These are phyloP conservation scores for Haplosporangium gracile DNA, from an alignment of 192 early-diverging fungal species.

Conservation along the genomic window DNA sequence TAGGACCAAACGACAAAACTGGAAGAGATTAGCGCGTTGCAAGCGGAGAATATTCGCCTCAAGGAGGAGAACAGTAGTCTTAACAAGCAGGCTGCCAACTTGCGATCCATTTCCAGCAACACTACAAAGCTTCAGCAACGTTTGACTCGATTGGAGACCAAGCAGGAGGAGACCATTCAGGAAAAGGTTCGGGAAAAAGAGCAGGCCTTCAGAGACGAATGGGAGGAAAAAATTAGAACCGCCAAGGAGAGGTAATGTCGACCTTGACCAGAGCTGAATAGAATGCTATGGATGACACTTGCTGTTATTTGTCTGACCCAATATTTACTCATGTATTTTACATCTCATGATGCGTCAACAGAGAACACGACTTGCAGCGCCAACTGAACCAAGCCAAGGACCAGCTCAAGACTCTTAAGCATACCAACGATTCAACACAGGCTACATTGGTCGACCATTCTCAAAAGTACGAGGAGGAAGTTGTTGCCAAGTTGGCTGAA, in stretches of 20 bases:
- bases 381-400: conserved; percentile 87
- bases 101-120: conserved; percentile 61
- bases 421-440: conserved; percentile 80
- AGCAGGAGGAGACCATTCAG: conserved; percentile 77
- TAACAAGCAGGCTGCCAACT: conserved; percentile 55
- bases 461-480: conserved; percentile 83
- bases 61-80: conserved; percentile 64
- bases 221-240: conserved; percentile 83
- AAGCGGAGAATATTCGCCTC: conserved; percentile 68
- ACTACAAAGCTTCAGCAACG: conserved; percentile 66
- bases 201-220: conserved; percentile 76
- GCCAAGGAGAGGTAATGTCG: conserved; percentile 79
- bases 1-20: conserved; percentile 66
- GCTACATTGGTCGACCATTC: conserved; percentile 72
- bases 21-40: conserved; percentile 59
- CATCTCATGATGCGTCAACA: conserved; percentile 10
- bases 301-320: neutral
- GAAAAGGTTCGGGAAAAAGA: conserved; percentile 79
- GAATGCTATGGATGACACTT: neutral
- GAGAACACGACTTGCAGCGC: conserved; percentile 85
- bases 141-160: conserved; percentile 70
- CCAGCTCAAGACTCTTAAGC: conserved; percentile 75
- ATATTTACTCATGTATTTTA: neutral
- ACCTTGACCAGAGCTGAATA: neutral
- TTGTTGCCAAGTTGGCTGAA: conserved; percentile 85